These are phyloP conservation scores for Penicillium palitans DNA, from an alignment of 2,329 filamentous ascomycete species.

Conservation along the genomic window DNA sequence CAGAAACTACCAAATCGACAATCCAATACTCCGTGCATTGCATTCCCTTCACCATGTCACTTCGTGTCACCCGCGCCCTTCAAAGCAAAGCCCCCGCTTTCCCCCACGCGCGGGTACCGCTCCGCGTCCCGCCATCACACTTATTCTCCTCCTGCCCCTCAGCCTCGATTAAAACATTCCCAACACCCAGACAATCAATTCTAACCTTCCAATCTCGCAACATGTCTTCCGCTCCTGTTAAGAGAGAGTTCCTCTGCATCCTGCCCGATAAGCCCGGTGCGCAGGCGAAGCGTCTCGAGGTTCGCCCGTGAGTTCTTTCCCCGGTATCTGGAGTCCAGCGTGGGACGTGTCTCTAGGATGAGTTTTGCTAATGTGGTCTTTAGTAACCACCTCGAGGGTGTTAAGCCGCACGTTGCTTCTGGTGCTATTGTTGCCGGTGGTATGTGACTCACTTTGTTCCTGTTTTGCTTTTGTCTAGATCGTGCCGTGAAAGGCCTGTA, in stretches of 20 bases:
- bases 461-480: not conserved
- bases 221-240: slow-evolving; percentile 35
- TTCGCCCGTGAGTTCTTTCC: slow-evolving; percentile 32
- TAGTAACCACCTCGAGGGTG: slow-evolving; percentile 57
- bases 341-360: not conserved
- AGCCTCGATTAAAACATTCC: slow-evolving; percentile 1
- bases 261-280: slow-evolving; percentile 65
- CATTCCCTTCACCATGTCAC: not conserved
- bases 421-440: slow-evolving; percentile 66
- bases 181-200: not conserved
- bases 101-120: slow-evolving; percentile 23
- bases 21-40: not conserved
- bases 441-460: slow-evolving; percentile 36
- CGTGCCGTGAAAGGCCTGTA: not conserved
- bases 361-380: not conserved
- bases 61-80: slow-evolving; percentile 2
- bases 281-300: slow-evolving; percentile 61
- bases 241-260: slow-evolving; percentile 68
- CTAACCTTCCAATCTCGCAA: slow-evolving; percentile 15
- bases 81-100: slow-evolving; percentile 19
- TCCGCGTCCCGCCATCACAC: slow-evolving; percentile 14
- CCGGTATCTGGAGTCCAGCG: not conserved
- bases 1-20: not conserved
- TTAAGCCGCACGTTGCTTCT: slow-evolving; percentile 54
- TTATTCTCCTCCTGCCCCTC: not conserved